A percentile compares a stretch with the other conserved stretches of the same genome.
phyloP scores from a whole-genome alignment of 176 grass and related monocot species.

The Typha latifolia region DNA sequence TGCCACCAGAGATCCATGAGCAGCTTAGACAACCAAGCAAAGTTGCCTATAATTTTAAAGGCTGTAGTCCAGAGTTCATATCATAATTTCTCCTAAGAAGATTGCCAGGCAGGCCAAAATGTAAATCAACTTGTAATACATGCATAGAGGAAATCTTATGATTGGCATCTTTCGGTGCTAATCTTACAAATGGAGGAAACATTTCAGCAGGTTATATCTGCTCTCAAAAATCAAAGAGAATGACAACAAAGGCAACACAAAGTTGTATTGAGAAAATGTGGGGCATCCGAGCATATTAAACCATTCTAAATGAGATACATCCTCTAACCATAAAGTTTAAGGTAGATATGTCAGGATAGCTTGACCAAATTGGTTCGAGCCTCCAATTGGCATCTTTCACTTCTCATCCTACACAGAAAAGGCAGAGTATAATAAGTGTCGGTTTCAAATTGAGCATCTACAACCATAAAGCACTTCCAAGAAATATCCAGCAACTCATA shows the following conservation, averaged over 20 bases:
- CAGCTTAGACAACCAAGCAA: no score
- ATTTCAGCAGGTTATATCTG: neutral
- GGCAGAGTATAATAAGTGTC: neutral
- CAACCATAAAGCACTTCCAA: no score
- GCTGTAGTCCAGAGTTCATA: no score
- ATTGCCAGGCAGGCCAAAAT: no score
- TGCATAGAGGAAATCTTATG: no score
- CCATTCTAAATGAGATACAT: neutral
- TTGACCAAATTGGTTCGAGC: neutral
- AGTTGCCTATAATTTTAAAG: no score
- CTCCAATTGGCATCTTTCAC: neutral
- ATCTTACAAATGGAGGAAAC: neutral
- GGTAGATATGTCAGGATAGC: neutral
- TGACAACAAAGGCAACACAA: neutral
- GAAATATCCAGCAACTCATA: no score
- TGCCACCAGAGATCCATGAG: no score
- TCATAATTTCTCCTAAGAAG: no score
- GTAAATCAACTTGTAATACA: no score
- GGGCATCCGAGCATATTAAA: neutral
- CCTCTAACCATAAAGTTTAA: neutral
- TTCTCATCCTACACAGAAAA: slow-evolving; percentile 1
- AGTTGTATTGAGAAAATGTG: neutral
- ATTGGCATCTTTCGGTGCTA: neutral
- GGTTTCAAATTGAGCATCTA: neutral
- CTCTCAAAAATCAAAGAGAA: neutral